A percentile compares a stretch with the other conserved stretches of the same genome.
Evolutionary conservation across 352 stramenopile species (phyloP).

Genomic region (Aphanomyces invadans): DNA sequence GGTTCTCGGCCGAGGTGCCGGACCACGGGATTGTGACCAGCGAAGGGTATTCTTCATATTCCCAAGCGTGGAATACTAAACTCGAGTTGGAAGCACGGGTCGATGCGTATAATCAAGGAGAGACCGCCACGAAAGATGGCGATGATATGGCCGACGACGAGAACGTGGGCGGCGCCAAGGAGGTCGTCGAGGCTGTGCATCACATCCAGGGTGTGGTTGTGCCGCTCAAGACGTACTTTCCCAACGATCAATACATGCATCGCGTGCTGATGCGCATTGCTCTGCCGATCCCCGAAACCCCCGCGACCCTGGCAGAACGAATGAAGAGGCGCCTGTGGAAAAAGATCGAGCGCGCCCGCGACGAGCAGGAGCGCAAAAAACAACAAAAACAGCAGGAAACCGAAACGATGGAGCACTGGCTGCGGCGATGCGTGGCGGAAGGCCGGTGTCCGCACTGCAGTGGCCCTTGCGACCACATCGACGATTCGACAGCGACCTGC

Average conservation of each 20-base stretch:
- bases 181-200: background rate
- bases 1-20: constrained; percentile 15
- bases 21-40: background rate
- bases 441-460: constrained; percentile 5
- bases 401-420: background rate
- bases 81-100: constrained; percentile 9
- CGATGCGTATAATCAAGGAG: background rate
- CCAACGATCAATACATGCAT: background rate
- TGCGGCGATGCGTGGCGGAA: background rate
- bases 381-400: background rate
- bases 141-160: background rate
- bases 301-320: background rate
- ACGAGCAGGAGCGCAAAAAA: background rate
- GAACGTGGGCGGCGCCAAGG: background rate
- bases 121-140: too few species aligned
- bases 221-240: background rate
- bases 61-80: constrained; percentile 4
- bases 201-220: background rate
- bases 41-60: constrained; percentile 13
- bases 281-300: background rate
- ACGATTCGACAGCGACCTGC: background rate
- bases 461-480: background rate
- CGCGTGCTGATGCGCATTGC: background rate
- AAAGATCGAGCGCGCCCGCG: background rate
- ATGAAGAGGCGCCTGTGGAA: background rate